Conservation (phyloP, 1,284 basidiomycete genomes). For the Fomitopsis palustris region DNA sequence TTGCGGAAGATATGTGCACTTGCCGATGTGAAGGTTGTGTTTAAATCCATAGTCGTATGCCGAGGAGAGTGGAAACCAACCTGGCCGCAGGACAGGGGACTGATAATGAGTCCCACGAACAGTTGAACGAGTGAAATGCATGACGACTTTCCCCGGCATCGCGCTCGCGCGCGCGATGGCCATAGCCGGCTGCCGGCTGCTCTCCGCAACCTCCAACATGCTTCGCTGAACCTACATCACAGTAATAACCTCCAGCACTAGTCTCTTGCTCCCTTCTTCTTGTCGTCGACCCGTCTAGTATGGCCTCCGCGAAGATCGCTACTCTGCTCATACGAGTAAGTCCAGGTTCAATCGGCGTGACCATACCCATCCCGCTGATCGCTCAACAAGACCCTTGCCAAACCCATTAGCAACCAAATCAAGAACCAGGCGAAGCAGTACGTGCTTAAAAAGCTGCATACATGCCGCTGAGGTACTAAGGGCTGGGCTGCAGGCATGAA, state of each 20-base stretch:
- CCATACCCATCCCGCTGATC: slow-evolving; percentile 14
- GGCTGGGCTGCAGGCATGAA: slow-evolving; percentile 55
- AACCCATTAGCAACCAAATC: slow-evolving; percentile 75
- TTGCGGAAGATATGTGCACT: no score
- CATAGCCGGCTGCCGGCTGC: not conserved
- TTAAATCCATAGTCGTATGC: no score
- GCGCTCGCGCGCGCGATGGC: not conserved
- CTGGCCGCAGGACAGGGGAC: no score
- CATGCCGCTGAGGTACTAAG: not conserved
- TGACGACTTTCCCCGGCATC: slow-evolving; percentile 4
- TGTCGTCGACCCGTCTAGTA: slow-evolving; percentile 19
- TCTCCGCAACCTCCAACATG: not conserved
- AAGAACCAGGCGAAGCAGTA: slow-evolving; percentile 80
- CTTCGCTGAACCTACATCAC: not conserved
- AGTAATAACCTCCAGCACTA: not conserved
- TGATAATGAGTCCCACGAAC: not conserved
- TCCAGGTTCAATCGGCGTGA: slow-evolving; percentile 9
- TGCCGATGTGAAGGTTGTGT: no score
- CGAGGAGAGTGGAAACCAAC: no score
- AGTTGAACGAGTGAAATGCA: not conserved
- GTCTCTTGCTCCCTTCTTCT: not conserved
- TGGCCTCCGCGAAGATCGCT: slow-evolving; percentile 69
- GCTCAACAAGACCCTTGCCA: slow-evolving; percentile 69
- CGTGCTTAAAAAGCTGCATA: slow-evolving; percentile 22
- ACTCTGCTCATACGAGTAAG: slow-evolving; percentile 66